Percentiles rank a stretch among this genome's conserved stretches.
Evolutionary conservation across 805 yeast species (phyloP).

Genomic region (Spathaspora sp.): DNA sequence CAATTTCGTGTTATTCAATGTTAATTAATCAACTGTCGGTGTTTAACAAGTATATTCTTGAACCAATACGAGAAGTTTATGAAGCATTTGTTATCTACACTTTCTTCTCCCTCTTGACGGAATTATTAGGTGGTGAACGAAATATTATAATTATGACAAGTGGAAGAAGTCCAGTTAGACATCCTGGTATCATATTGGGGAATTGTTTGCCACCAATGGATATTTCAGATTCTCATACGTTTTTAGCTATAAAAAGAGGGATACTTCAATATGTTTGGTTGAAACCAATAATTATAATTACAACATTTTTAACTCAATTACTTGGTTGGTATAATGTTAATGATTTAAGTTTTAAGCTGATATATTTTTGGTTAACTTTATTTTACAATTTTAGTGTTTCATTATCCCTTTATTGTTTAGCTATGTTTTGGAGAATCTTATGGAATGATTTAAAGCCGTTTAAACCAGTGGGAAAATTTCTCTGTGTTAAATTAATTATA

Average conservation of each 20-base stretch:
- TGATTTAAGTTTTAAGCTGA: slow-evolving; percentile 43
- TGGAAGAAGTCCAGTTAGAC: slow-evolving; percentile 68
- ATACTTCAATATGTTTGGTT: slow-evolving; percentile 94
- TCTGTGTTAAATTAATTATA: slow-evolving; percentile 89
- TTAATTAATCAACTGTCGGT: slow-evolving; percentile 42
- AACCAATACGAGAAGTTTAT: slow-evolving; percentile 82
- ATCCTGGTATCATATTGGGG: slow-evolving; percentile 44
- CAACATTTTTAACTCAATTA: slow-evolving; percentile 45
- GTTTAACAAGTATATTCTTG: slow-evolving; percentile 46
- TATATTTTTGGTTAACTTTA: slow-evolving; percentile 62
- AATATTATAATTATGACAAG: slow-evolving; percentile 68
- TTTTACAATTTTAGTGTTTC: slow-evolving; percentile 79
- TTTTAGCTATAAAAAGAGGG: slow-evolving; percentile 74
- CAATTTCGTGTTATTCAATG: slow-evolving; percentile 63
- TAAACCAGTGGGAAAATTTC: slow-evolving; percentile 87
- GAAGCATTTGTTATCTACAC: slow-evolving; percentile 96
- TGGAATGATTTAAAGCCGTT: slow-evolving; percentile 71
- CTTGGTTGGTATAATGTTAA: slow-evolving; percentile 50
- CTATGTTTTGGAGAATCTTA: slow-evolving; percentile 91
- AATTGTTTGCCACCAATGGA: slow-evolving; percentile 52
- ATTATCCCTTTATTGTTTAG: slow-evolving; percentile 76
- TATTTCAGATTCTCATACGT: slow-evolving; percentile 80
- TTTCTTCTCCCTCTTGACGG: slow-evolving; percentile 78
- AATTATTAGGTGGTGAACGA: slow-evolving; percentile 89
- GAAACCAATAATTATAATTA: slow-evolving; percentile 74